These are phyloP conservation scores for Harrya chromipes DNA, from an alignment of 768 basidiomycete species.

Conservation along the genomic window DNA sequence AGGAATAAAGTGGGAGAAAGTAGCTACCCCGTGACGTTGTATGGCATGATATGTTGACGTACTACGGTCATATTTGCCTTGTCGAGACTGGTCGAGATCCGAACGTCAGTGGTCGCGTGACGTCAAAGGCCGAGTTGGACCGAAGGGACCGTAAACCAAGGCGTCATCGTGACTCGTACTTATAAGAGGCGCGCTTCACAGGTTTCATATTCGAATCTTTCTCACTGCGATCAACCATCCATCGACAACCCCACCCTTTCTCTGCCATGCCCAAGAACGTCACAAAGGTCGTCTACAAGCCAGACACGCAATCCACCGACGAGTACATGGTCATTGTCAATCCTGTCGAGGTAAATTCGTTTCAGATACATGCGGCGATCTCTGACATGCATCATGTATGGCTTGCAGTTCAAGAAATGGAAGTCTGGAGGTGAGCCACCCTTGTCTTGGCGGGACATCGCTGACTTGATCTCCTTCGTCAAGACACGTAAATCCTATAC, in stretches of 20 bases:
- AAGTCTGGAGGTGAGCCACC: conserved; percentile 64
- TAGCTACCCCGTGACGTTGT: conserved; percentile 17
- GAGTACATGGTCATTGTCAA: conserved; percentile 73
- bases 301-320: conserved; percentile 65
- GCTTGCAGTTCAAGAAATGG: conserved; percentile 68
- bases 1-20: conserved; percentile 25
- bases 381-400: conserved; percentile 7
- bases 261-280: conserved; percentile 43
- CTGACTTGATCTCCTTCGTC: conserved; percentile 11
- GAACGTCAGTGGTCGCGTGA: conserved; percentile 29
- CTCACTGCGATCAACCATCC: conserved; percentile 2
- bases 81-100: not conserved
- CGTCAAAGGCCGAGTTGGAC: conserved; percentile 11
- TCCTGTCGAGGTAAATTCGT: conserved; percentile 50
- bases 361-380: not conserved
- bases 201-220: not conserved
- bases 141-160: not conserved
- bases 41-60: too few relatives aligned
- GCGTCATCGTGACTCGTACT: conserved; percentile 21
- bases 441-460: not conserved
- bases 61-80: too few relatives aligned
- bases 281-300: conserved; percentile 78
- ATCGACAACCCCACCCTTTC: conserved; percentile 6
- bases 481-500: conserved; percentile 60
- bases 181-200: conserved; percentile 28